Evolutionary conservation across 805 yeast species (phyloP).

Genomic region (Millerozyma miso): DNA sequence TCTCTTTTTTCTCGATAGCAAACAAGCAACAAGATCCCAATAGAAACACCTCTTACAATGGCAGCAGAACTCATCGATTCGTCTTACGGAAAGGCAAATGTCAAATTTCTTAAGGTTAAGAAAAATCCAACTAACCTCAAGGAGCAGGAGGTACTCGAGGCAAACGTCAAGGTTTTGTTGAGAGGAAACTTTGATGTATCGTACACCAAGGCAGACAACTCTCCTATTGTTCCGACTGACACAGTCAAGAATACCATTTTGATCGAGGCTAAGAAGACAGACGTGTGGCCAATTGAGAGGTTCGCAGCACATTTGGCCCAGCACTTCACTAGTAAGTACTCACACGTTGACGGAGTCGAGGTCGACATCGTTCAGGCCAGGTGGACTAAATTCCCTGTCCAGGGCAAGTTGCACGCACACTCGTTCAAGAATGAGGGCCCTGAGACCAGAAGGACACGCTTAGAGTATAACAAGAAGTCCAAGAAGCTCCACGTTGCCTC

Average conservation of each 20-base stretch:
- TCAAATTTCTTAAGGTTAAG: slow-evolving; percentile 84
- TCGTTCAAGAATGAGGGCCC: slow-evolving; percentile 83
- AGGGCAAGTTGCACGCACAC: slow-evolving; percentile 76
- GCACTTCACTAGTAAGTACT: slow-evolving; percentile 75
- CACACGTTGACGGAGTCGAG: slow-evolving; percentile 70
- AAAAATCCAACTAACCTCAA: slow-evolving; percentile 70
- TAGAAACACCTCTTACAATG: neutral
- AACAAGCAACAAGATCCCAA: neutral
- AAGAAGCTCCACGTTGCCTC: slow-evolving; percentile 56
- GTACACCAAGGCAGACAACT: slow-evolving; percentile 84
- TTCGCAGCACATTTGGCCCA: slow-evolving; percentile 81
- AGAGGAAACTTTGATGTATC: slow-evolving; percentile 77
- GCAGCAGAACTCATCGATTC: slow-evolving; percentile 34
- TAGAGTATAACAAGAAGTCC: slow-evolving; percentile 49
- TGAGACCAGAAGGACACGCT: slow-evolving; percentile 62
- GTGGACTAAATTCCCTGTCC: slow-evolving; percentile 74
- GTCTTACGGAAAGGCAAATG: slow-evolving; percentile 89
- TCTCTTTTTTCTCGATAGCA: neutral
- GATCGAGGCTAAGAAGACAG: slow-evolving; percentile 74
- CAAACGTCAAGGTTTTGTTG: slow-evolving; percentile 70
- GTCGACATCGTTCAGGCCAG: slow-evolving; percentile 64
- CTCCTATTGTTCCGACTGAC: slow-evolving; percentile 90
- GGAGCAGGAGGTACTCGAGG: slow-evolving; percentile 79
- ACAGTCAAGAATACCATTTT: slow-evolving; percentile 87
- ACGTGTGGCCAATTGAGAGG: slow-evolving; percentile 87